Evolutionary conservation across 768 basidiomycete species (phyloP).

Genomic region (Gautieria morchelliformis): DNA sequence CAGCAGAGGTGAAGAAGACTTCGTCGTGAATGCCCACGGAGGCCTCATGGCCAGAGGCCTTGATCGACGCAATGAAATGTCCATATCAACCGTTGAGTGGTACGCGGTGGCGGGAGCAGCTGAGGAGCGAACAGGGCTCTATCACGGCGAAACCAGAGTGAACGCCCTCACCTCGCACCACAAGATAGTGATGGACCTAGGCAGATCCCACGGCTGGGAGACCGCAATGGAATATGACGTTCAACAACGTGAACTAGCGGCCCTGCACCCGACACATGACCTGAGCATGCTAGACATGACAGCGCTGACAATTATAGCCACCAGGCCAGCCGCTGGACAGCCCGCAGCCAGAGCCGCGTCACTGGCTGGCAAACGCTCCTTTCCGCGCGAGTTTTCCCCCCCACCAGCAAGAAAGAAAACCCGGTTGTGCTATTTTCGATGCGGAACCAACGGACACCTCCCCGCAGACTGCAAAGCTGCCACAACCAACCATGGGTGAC

Average conservation of each 20-base stretch:
- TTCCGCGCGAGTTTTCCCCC: no score
- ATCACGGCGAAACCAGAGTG: background rate
- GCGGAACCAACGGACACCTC: constrained; percentile 18
- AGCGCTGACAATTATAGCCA: background rate
- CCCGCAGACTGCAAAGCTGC: constrained; percentile 15
- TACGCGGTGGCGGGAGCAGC: background rate
- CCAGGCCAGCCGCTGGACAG: background rate
- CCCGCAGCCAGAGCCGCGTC: background rate
- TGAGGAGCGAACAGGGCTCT: background rate
- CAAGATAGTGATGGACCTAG: no score
- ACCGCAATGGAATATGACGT: no score
- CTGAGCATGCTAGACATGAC: background rate
- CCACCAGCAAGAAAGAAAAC: background rate
- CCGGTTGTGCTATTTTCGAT: constrained; percentile 20
- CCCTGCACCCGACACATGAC: background rate
- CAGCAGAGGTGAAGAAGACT: no score
- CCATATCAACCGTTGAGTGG: constrained; percentile 9
- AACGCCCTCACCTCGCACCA: background rate
- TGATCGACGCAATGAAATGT: constrained; percentile 12
- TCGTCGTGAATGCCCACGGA: constrained; percentile 8
- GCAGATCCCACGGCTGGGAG: no score
- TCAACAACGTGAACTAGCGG: no score
- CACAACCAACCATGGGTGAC: constrained; percentile 16
- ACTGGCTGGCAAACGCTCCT: background rate
- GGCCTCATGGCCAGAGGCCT: constrained; percentile 12